Percentiles rank a stretch among this genome's conserved stretches.
Conservation (phyloP, 2,329 filamentous ascomycete species). For the Cucurbitaria berberidis region DNA sequence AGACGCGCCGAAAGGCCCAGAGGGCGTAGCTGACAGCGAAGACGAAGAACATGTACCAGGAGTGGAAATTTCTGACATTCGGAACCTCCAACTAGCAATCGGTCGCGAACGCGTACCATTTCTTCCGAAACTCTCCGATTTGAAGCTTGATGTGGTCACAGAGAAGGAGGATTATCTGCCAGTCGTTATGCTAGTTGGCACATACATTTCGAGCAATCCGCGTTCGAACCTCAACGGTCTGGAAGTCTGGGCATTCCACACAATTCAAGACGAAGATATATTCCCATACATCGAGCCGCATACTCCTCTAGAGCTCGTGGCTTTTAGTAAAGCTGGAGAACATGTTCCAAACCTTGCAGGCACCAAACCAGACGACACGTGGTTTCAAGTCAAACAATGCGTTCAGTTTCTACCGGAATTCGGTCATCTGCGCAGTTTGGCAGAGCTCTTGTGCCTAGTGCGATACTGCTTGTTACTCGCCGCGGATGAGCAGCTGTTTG, state of each 20-base stretch:
- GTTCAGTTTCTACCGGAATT: background rate
- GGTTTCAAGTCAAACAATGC: background rate
- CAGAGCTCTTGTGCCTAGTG: background rate
- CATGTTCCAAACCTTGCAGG: background rate
- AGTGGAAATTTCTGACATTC: background rate
- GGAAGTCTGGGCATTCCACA: background rate
- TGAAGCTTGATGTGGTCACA: background rate
- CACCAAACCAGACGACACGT: background rate
- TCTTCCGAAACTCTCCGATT: background rate
- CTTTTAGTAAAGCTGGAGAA: background rate
- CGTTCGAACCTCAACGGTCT: background rate
- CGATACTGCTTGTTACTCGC: background rate
- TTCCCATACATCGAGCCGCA: background rate
- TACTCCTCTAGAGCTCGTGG: background rate
- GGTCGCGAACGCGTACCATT: background rate
- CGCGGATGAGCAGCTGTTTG: background rate
- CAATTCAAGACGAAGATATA: background rate
- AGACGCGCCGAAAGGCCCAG: too few relatives aligned
- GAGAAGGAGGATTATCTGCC: background rate
- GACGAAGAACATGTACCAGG: background rate
- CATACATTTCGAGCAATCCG: background rate
- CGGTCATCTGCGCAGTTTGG: background rate
- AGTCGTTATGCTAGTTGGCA: background rate
- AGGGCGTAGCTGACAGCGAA: too few relatives aligned
- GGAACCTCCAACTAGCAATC: slow-evolving; percentile 1